Evolutionary conservation across 2,329 filamentous ascomycete species (phyloP).

Genomic region (Colletotrichum spinosum): DNA sequence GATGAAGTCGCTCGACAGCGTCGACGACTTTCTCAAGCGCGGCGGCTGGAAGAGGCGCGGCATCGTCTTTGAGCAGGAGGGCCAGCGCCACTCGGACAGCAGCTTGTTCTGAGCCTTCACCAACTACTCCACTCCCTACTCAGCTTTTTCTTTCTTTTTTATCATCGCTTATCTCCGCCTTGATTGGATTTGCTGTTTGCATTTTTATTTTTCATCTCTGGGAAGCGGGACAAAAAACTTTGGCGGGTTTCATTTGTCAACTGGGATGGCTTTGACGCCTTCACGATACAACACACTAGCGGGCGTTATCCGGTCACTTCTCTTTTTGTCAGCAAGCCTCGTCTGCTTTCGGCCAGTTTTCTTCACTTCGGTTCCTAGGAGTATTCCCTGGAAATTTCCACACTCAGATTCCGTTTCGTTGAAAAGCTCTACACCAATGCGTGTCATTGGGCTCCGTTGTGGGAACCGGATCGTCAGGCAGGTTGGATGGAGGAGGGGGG

Average conservation of each 20-base stretch:
- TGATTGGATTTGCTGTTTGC: no score
- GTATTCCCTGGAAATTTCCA: neutral
- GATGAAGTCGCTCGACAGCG: constrained; percentile 48
- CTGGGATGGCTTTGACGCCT: constrained; percentile 1
- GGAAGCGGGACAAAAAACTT: no score
- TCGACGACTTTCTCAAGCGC: constrained; percentile 56
- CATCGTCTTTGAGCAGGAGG: constrained; percentile 53
- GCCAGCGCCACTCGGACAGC: constrained; percentile 39
- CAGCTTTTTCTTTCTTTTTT: constrained; percentile 1
- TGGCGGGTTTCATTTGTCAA: no score
- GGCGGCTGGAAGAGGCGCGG: constrained; percentile 58
- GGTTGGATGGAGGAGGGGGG: neutral
- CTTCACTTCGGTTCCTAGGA: constrained; percentile 1
- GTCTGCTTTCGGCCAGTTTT: constrained; percentile 11
- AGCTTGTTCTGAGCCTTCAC: constrained; percentile 33
- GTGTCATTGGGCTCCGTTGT: no score
- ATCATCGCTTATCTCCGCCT: neutral
- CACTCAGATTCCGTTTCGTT: neutral
- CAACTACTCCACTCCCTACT: neutral
- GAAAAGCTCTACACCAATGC: neutral
- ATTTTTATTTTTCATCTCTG: no score
- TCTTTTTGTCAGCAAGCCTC: constrained; percentile 7
- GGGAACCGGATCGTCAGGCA: no score
- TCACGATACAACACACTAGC: constrained; percentile 30
- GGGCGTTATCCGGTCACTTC: constrained; percentile 4